Evolutionary conservation across 768 basidiomycete genomes (phyloP).

Genomic region (Lanmaoa rubissima): DNA sequence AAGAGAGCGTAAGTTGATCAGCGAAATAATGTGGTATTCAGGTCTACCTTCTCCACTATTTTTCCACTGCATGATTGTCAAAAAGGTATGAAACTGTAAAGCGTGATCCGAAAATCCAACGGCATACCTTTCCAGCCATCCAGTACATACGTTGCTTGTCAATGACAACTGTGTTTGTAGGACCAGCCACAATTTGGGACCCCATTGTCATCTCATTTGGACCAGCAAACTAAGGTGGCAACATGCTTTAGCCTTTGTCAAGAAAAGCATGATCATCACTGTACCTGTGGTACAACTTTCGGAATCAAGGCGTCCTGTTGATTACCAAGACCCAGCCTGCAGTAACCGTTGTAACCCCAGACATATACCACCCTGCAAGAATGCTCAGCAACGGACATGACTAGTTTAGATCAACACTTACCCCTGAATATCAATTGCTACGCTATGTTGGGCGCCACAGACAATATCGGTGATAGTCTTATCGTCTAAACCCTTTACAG

Average conservation of each 20-base stretch:
- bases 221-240: conserved; percentile 62
- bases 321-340: conserved; percentile 83
- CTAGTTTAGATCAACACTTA: conserved; percentile 25
- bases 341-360: conserved; percentile 92
- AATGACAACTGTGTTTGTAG: conserved; percentile 78
- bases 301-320: conserved; percentile 81
- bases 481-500: conserved; percentile 71
- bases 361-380: conserved; percentile 64
- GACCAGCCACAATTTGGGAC: conserved; percentile 68
- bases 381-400: conserved; percentile 8
- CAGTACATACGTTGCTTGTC: conserved; percentile 86
- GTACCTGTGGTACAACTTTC: conserved; percentile 77
- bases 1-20: conserved; percentile 7
- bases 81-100: not conserved
- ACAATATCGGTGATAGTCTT: conserved; percentile 80
- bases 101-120: not conserved
- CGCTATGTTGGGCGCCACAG: conserved; percentile 83
- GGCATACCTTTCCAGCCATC: conserved; percentile 74
- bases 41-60: conserved; percentile 82
- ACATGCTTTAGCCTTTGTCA: not conserved
- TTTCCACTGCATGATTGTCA: conserved; percentile 68
- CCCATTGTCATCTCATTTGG: conserved; percentile 64
- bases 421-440: conserved; percentile 81
- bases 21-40: not conserved
- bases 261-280: conserved; percentile 2